A percentile compares a stretch with the other conserved stretches of the same genome.
Conservation (phyloP, 2,329 filamentous ascomycete genomes). For the Helotiales sp. region DNA sequence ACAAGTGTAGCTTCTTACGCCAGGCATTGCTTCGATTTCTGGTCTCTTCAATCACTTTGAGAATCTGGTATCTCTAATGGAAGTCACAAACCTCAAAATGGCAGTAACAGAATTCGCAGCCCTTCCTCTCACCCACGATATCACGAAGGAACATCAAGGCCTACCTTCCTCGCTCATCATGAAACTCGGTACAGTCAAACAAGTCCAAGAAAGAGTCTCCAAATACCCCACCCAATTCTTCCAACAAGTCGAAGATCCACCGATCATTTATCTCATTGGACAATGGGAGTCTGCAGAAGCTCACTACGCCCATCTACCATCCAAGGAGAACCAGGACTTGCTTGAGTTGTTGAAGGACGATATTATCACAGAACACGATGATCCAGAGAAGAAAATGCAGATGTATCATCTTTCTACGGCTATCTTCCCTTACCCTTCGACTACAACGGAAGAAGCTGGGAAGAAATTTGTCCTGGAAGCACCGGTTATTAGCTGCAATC, state of each 20-base stretch:
- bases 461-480: constrained; percentile 12
- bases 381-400: constrained; percentile 32
- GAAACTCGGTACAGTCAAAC: constrained; percentile 39
- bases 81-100: constrained; percentile 29
- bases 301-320: constrained; percentile 45
- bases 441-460: background rate
- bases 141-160: constrained; percentile 22
- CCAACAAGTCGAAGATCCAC: constrained; percentile 45
- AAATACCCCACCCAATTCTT: constrained; percentile 39
- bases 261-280: constrained; percentile 44
- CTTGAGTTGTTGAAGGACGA: constrained; percentile 38
- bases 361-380: constrained; percentile 23
- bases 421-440: constrained; percentile 3
- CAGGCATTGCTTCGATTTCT: background rate
- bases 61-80: background rate
- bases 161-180: constrained; percentile 28
- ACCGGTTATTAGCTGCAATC: constrained; percentile 14
- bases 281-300: constrained; percentile 44
- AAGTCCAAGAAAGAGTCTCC: constrained; percentile 38
- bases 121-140: constrained; percentile 36
- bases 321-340: constrained; percentile 41
- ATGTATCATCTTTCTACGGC: constrained; percentile 45
- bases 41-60: background rate
- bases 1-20: background rate
- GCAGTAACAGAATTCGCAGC: constrained; percentile 47